These are phyloP conservation scores for Clitopilus hobsonii DNA, from an alignment of 768 basidiomycete genomes.

Conservation along the genomic window DNA sequence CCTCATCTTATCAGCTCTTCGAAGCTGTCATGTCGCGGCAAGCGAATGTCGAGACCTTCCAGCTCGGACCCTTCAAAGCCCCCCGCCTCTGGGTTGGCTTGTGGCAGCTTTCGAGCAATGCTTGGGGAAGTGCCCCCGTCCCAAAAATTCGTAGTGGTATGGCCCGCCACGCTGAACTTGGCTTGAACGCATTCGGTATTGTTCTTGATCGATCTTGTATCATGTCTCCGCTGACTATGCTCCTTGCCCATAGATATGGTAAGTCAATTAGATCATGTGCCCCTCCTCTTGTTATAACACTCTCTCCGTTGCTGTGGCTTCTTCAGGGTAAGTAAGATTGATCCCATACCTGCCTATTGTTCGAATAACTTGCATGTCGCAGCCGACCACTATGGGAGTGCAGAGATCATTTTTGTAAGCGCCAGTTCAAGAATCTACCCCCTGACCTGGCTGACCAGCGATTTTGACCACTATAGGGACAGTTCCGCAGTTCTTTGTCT, in stretches of 20 bases:
- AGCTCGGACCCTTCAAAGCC: conserved; percentile 49
- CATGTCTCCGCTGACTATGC: not conserved
- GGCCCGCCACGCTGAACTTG: conserved; percentile 54
- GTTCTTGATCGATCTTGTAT: conserved; percentile 6
- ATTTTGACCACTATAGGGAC: conserved; percentile 45
- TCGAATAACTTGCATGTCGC: conserved; percentile 8
- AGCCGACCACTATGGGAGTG: conserved; percentile 87
- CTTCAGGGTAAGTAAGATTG: not conserved
- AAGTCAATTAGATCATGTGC: no score
- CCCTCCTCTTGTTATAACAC: no score
- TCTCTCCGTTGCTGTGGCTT: not conserved
- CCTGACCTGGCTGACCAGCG: conserved; percentile 6
- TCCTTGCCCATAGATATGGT: conserved; percentile 47
- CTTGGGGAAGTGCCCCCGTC: conserved; percentile 76
- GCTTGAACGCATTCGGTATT: conserved; percentile 62
- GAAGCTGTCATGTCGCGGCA: not conserved
- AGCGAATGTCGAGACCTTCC: conserved; percentile 37
- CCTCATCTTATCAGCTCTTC: conserved; percentile 8
- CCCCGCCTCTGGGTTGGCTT: conserved; percentile 75
- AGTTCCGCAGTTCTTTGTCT: conserved; percentile 50
- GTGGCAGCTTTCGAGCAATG: conserved; percentile 84
- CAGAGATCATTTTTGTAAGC: conserved; percentile 76
- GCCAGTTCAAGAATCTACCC: conserved; percentile 4
- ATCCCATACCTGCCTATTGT: not conserved
- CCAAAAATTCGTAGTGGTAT: conserved; percentile 64